A percentile compares a stretch with the other conserved stretches of the same genome.
These are phyloP conservation scores for Fistulifera pelliculosa DNA, from an alignment of 108 stramenopile genomes.

Conservation along the genomic window DNA sequence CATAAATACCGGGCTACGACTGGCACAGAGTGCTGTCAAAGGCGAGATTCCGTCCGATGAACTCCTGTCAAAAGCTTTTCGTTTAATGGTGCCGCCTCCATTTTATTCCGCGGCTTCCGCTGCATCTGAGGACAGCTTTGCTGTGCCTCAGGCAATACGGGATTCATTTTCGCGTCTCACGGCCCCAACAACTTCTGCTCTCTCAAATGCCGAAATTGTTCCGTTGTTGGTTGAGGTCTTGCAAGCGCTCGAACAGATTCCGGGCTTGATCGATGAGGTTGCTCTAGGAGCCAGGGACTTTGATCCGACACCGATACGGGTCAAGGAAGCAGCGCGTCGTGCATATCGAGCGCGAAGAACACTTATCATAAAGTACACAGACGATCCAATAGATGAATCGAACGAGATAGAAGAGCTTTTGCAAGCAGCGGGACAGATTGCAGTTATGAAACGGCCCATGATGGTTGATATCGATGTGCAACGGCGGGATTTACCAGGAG, in stretches of 20 bases:
- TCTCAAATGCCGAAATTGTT: slow-evolving; percentile 43
- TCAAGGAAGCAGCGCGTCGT: slow-evolving; percentile 58
- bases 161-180: slow-evolving; percentile 32
- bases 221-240: slow-evolving; percentile 62
- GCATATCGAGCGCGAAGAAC: slow-evolving; percentile 86
- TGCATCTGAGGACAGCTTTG: neutral
- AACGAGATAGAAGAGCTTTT: slow-evolving; percentile 72
- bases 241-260: slow-evolving; percentile 83
- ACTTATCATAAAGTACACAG: slow-evolving; percentile 71
- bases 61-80: slow-evolving; percentile 18
- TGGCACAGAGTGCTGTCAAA: slow-evolving; percentile 30
- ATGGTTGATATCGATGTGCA: slow-evolving; percentile 85
- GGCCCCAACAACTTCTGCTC: slow-evolving; percentile 33
- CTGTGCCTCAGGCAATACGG: slow-evolving; percentile 41
- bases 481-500: slow-evolving; percentile 46
- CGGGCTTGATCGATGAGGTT: slow-evolving; percentile 78
- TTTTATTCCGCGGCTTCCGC: neutral
- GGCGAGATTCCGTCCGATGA: slow-evolving; percentile 65
- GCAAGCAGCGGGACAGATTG: slow-evolving; percentile 74
- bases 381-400: slow-evolving; percentile 86
- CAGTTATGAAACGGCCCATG: slow-evolving; percentile 78
- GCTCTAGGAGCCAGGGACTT: slow-evolving; percentile 82
- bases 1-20: slow-evolving; percentile 21
- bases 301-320: slow-evolving; percentile 65
- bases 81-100: slow-evolving; percentile 8